phyloP scores from a whole-genome alignment of 2,329 filamentous ascomycete species.

The Sclerotinia sclerotiorum region DNA sequence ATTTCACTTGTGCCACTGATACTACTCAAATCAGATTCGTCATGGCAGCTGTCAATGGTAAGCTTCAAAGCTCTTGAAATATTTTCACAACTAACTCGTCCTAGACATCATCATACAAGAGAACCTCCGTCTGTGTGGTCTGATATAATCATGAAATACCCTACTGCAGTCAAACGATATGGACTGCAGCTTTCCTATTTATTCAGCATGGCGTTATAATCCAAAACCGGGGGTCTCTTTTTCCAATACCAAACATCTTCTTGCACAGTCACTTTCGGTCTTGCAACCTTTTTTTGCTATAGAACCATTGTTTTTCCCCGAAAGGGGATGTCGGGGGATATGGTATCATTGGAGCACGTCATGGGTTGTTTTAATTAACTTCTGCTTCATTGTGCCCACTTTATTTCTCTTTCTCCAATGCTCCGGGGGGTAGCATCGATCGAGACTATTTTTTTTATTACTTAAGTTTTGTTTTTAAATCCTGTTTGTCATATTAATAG shows the following conservation, averaged over 20 bases:
- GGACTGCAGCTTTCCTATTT: conserved; percentile 29
- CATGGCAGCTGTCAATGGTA: conserved; percentile 99
- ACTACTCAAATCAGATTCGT: conserved; percentile 99
- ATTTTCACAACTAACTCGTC: conserved; percentile 45
- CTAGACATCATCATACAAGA: conserved; percentile 99
- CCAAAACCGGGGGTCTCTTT: conserved; percentile 38
- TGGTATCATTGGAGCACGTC: conserved; percentile 15
- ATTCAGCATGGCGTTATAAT: conserved; percentile 39
- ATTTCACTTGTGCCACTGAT: conserved; percentile 98
- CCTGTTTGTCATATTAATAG: conserved; percentile 32
- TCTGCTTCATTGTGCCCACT: conserved; percentile 36
- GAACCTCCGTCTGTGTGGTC: conserved; percentile 92
- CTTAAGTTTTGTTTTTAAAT: conserved; percentile 20
- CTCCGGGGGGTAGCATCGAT: conserved; percentile 14
- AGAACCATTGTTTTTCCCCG: conserved; percentile 29
- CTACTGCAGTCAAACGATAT: conserved; percentile 6
- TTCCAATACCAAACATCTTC: conserved; percentile 37
- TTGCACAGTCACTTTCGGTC: conserved; percentile 26
- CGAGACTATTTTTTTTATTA: conserved; percentile 21
- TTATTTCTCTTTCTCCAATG: conserved; percentile 25
- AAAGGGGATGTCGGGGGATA: conserved; percentile 7
- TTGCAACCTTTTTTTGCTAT: conserved; percentile 30
- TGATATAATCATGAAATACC: conserved; percentile 64
- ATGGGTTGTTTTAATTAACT: conserved; percentile 17
- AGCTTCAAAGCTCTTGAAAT: conserved; percentile 39